phyloP scores from a whole-genome alignment of 2,329 filamentous ascomycete genomes.

The Sclerotinia glacialis region DNA sequence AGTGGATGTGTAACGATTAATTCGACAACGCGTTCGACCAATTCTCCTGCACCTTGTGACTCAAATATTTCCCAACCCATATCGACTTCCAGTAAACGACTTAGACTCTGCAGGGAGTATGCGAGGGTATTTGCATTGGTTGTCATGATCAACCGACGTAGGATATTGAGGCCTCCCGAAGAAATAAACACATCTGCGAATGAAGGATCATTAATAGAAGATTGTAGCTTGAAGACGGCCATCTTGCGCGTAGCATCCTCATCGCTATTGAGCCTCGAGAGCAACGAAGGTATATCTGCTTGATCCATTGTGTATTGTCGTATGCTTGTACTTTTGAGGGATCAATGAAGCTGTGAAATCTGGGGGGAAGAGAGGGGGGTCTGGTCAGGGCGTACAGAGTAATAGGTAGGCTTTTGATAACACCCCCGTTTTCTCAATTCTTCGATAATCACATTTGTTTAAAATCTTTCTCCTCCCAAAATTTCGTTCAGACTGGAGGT shows the following conservation, averaged over 20 bases:
- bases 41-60: constrained; percentile 57
- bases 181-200: constrained; percentile 97
- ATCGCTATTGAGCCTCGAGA: constrained; percentile 62
- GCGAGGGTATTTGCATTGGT: constrained; percentile 91
- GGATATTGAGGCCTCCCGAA: constrained; percentile 76
- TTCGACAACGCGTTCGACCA: constrained; percentile 78
- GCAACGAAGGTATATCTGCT: constrained; percentile 63
- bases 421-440: constrained; percentile 2
- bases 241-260: constrained; percentile 95
- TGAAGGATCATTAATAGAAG: constrained; percentile 89
- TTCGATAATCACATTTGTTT: constrained; percentile 17
- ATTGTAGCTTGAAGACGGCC: constrained; percentile 97
- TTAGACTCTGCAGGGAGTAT: constrained; percentile 88
- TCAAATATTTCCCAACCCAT: constrained; percentile 95
- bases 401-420: constrained; percentile 9
- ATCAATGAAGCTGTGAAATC: constrained; percentile 3
- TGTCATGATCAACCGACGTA: constrained; percentile 79
- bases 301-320: constrained; percentile 51
- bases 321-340: background rate
- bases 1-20: constrained; percentile 92
- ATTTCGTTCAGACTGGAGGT: background rate
- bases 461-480: background rate
- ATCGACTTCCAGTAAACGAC: constrained; percentile 85
- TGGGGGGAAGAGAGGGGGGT: no score
- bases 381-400: constrained; percentile 9